These are phyloP conservation scores for Kluyveromyces marxianus DNA, from an alignment of 1,139 yeast species.

Conservation along the genomic window DNA sequence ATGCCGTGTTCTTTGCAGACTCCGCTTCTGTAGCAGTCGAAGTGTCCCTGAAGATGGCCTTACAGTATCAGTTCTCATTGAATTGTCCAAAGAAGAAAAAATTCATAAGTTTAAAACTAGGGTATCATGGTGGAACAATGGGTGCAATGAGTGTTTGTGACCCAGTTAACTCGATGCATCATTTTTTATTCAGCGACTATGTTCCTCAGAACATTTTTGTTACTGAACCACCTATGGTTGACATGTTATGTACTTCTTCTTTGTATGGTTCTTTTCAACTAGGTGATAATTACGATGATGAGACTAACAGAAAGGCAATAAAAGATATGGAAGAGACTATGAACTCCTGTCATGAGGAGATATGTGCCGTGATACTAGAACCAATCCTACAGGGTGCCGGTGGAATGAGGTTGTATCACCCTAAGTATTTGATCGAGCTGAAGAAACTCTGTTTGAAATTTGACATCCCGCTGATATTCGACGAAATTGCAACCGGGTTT, in stretches of 20 bases:
- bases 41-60: constrained; percentile 44
- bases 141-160: constrained; percentile 30
- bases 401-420: constrained; percentile 31
- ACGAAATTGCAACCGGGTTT: constrained; percentile 33
- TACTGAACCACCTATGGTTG: constrained; percentile 21
- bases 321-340: constrained; percentile 23
- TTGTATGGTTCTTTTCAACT: not conserved
- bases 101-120: constrained; percentile 23
- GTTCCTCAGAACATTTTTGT: constrained; percentile 28
- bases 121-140: constrained; percentile 30
- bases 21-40: constrained; percentile 55
- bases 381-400: constrained; percentile 36
- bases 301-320: constrained; percentile 15
- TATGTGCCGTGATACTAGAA: constrained; percentile 33
- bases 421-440: constrained; percentile 28
- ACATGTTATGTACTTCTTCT: constrained; percentile 11
- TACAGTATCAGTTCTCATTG: constrained; percentile 35
- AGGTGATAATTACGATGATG: constrained; percentile 10
- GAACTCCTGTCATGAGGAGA: constrained; percentile 21
- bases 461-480: constrained; percentile 29
- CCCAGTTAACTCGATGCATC: constrained; percentile 31
- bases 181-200: constrained; percentile 24
- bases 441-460: constrained; percentile 29
- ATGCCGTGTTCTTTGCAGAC: constrained; percentile 29
- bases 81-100: constrained; percentile 11